Base-by-base conservation (phyloP, 106 monocot species). In the Ottelia alismoides region DNA sequence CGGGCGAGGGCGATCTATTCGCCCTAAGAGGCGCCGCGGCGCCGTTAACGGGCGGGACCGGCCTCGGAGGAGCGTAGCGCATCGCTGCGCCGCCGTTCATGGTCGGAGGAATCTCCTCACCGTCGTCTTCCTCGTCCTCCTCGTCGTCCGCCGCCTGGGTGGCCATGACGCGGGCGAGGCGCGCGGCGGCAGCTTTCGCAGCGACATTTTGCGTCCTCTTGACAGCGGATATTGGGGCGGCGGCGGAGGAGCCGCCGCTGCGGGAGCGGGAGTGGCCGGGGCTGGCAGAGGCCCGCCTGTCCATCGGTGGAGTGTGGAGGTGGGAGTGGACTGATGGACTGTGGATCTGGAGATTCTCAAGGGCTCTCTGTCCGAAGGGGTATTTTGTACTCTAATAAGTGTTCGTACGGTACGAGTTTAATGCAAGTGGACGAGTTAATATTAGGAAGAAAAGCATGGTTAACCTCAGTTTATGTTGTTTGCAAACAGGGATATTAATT, bases 141-240 rank as follows among this genome's bases (percentile, higher is more conserved):
- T 57, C 56, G 28, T 28, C 11, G 32, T n/a, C 19, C 12, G 27
- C 53, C 12, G 53, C 26, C 21, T 57, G 56, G 20, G 32, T 32
- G 11, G 56, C 56, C 56, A 57, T 57, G 30, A 57, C 56, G 32
- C 40, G 56, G 22, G 56, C 56, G 10, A 57, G 19, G 32, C 56
- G 32, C 6, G 56, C 56, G 31, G 56, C 32, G 24, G 56, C 56
- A 7, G 31, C 31, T 40, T 35, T 57, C 22, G 56, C 32, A 6
- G 31, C 56, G 3, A 57, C 56, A 27, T 57, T 57, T 20, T 57
- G 56, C 30, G 56, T 35, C 20, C 19, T 57, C 56, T 31, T 57
- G 21, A 57, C 26, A 40, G 22, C 40, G 56, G 56, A 57, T 21
- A 57, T 16, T 22, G 31, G 21, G 11, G 7, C 56, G 2, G 6